phyloP scores from a whole-genome alignment of 768 basidiomycete genomes.

The Amylocystis lapponica region DNA sequence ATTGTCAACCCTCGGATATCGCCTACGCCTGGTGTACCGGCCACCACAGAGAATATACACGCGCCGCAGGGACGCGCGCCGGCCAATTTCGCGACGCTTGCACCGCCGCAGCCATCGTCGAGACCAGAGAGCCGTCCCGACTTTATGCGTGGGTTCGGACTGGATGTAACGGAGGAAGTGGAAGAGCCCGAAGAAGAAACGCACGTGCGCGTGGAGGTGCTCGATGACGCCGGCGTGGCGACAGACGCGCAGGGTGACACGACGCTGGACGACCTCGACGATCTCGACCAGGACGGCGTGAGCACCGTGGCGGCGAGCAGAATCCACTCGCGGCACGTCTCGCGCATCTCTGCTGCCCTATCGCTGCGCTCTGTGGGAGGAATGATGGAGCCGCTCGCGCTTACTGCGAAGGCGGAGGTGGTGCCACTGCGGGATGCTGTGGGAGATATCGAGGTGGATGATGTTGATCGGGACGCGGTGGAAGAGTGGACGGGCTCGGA shows the following conservation, averaged over 20 bases:
- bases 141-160: conserved; percentile 73
- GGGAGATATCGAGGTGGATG: conserved; percentile 29
- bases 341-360: conserved; percentile 59
- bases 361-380: conserved; percentile 61
- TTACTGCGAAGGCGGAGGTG: conserved; percentile 8
- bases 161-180: conserved; percentile 74
- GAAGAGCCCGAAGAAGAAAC: conserved; percentile 57
- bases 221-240: conserved; percentile 17
- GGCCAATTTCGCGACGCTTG: conserved; percentile 38
- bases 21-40: conserved; percentile 18
- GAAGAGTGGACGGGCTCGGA: conserved; percentile 85
- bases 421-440: conserved; percentile 25
- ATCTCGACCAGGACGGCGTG: conserved; percentile 33
- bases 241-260: conserved; percentile 34
- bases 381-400: conserved; percentile 8
- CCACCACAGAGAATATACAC: conserved; percentile 31
- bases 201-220: conserved; percentile 8
- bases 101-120: conserved; percentile 39
- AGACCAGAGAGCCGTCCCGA: conserved; percentile 58
- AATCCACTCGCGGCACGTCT: conserved; percentile 65
- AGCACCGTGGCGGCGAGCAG: conserved; percentile 46
- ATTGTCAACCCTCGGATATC: conserved; percentile 23
- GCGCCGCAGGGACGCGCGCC: conserved; percentile 55
- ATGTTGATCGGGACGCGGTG: conserved; percentile 37
- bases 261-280: conserved; percentile 20